These are phyloP conservation scores for Penicillium robsamsonii DNA, from an alignment of 495 filamentous ascomycete species.

Conservation along the genomic window DNA sequence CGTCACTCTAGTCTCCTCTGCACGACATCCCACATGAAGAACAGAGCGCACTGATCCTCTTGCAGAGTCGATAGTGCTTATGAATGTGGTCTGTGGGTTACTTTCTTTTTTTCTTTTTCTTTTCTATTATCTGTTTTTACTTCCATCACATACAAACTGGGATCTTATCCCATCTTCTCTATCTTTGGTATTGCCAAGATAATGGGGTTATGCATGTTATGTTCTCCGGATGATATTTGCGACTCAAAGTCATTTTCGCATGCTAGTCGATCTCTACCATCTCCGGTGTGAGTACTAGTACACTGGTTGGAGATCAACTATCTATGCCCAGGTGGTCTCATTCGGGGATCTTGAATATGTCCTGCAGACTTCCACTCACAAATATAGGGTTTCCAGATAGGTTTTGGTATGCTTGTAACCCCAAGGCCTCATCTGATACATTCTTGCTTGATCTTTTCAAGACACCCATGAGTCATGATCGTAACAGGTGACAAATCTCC, in stretches of 20 bases:
- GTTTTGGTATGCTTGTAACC: slow-evolving; percentile 27
- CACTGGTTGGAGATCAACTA: slow-evolving; percentile 16
- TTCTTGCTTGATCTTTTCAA: slow-evolving; percentile 27
- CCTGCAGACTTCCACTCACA: slow-evolving; percentile 5
- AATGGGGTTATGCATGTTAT: slow-evolving; percentile 8
- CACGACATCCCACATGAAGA: slow-evolving; percentile 27
- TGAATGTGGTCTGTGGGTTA: slow-evolving; percentile 9
- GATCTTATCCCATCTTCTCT: background rate
- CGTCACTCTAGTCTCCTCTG: slow-evolving; percentile 20
- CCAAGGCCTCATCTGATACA: slow-evolving; percentile 43
- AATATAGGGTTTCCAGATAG: slow-evolving; percentile 21
- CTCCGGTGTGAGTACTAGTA: slow-evolving; percentile 12
- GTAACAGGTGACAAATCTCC: slow-evolving; percentile 44
- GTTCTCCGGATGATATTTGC: slow-evolving; percentile 19
- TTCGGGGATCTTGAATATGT: slow-evolving; percentile 23
- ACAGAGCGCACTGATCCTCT: slow-evolving; percentile 20
- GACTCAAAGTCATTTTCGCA: background rate
- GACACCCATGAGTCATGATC: slow-evolving; percentile 38
- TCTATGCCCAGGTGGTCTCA: slow-evolving; percentile 22
- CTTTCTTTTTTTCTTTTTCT: background rate
- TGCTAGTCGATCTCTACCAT: slow-evolving; percentile 19
- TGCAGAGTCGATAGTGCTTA: slow-evolving; percentile 18
- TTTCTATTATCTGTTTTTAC: background rate
- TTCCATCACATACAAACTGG: background rate
- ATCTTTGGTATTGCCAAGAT: slow-evolving; percentile 8